These are phyloP conservation scores for Davidsoniella neocaledoniae DNA, from an alignment of 2,329 filamentous ascomycete genomes.

Conservation along the genomic window DNA sequence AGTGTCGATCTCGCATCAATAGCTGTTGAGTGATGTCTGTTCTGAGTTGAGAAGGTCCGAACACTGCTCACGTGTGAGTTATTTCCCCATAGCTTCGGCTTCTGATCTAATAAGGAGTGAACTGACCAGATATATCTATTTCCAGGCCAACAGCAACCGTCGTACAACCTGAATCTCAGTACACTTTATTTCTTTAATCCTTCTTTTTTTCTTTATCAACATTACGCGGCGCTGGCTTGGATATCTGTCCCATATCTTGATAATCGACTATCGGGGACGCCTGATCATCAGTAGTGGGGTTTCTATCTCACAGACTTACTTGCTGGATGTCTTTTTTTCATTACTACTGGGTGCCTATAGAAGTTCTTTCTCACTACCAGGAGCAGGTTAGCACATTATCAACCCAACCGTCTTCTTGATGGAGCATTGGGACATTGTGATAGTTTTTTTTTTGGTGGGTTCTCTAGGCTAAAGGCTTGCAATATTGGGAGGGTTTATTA, in stretches of 20 bases:
- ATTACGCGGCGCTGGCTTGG: not conserved
- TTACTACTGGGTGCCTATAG: not conserved
- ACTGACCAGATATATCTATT: not conserved
- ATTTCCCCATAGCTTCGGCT: not conserved
- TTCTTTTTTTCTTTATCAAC: not conserved
- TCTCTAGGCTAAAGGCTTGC: not conserved
- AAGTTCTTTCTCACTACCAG: not conserved
- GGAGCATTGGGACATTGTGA: not conserved
- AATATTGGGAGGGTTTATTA: not conserved
- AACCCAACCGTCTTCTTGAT: not conserved
- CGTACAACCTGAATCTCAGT: not conserved
- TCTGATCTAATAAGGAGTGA: not conserved
- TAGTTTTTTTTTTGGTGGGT: not conserved
- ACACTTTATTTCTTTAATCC: not conserved
- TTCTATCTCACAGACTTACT: not conserved
- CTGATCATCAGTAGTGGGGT: not conserved
- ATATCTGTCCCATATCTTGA: not conserved
- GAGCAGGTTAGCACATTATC: not conserved
- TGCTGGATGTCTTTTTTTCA: not conserved
- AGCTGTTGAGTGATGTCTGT: not conserved
- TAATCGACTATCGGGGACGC: not conserved
- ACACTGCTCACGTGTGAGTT: not conserved
- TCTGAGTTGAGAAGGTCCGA: not conserved
- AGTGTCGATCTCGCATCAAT: too few species aligned
- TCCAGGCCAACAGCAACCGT: not conserved